Evolutionary conservation across 257 asterid genomes (phyloP).

Genomic region (Rubia yunnanensis): DNA sequence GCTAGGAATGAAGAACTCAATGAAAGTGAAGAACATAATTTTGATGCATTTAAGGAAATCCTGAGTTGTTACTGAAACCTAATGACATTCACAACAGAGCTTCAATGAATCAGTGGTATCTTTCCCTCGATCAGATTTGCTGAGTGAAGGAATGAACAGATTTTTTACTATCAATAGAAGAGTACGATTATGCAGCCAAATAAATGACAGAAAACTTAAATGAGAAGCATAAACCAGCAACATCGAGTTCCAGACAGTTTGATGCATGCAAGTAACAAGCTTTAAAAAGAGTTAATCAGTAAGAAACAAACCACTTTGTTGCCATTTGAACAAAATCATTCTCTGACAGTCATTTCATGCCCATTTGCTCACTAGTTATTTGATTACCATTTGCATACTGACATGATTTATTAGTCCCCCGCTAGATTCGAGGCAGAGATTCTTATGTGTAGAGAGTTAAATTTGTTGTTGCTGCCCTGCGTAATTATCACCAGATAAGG

Average conservation of each 20-base stretch:
- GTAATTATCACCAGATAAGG: too few relatives aligned
- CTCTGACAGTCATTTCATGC: neutral
- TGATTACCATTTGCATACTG: too few relatives aligned
- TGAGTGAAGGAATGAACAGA: neutral
- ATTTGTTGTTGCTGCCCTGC: too few relatives aligned
- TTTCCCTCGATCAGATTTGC: neutral
- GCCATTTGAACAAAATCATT: neutral
- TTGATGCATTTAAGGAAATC: neutral
- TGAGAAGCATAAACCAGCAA: neutral
- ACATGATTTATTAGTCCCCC: too few relatives aligned
- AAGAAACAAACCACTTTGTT: neutral
- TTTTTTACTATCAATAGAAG: neutral
- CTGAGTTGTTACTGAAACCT: neutral
- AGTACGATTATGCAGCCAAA: neutral
- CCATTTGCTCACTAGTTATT: neutral
- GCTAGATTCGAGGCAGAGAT: too few relatives aligned
- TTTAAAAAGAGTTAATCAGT: neutral
- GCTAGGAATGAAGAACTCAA: neutral
- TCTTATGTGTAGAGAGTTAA: too few relatives aligned
- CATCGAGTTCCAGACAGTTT: neutral
- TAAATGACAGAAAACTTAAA: neutral
- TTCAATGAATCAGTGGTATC: neutral
- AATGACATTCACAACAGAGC: neutral
- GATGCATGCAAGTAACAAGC: neutral
- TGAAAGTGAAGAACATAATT: neutral